These are phyloP conservation scores for Penicillium freii DNA, from an alignment of 2,329 filamentous ascomycete species.

Conservation along the genomic window DNA sequence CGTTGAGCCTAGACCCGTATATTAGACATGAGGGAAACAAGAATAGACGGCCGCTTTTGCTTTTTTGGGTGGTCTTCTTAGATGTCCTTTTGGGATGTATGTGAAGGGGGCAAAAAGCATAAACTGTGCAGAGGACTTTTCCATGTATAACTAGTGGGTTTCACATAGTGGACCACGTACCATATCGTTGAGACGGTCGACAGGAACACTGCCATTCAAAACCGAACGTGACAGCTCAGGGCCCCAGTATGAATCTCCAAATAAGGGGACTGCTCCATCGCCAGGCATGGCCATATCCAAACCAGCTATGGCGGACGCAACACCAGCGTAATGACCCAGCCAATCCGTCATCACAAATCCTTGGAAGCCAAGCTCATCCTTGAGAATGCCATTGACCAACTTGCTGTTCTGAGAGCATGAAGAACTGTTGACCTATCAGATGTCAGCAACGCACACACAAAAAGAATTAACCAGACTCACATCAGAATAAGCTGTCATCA, in stretches of 20 bases:
- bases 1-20: constrained; percentile 47
- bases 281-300: constrained; percentile 71
- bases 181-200: constrained; percentile 56
- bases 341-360: constrained; percentile 71
- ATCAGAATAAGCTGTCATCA: constrained; percentile 47
- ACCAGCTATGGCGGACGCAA: constrained; percentile 60
- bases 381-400: constrained; percentile 66
- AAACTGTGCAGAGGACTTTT: no score
- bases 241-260: constrained; percentile 56
- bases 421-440: constrained; percentile 59
- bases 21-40: constrained; percentile 9
- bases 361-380: constrained; percentile 72
- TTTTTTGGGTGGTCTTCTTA: no score
- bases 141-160: no score
- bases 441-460: background rate
- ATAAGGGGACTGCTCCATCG: constrained; percentile 52
- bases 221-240: constrained; percentile 55
- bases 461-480: constrained; percentile 21
- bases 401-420: constrained; percentile 68
- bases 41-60: no score
- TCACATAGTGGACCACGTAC: constrained; percentile 18
- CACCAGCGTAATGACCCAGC: constrained; percentile 60
- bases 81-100: no score
- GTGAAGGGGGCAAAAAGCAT: no score
- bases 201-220: constrained; percentile 57